These are phyloP conservation scores for Salvia miltiorrhiza DNA, from an alignment of 257 asterid species.

Conservation along the genomic window DNA sequence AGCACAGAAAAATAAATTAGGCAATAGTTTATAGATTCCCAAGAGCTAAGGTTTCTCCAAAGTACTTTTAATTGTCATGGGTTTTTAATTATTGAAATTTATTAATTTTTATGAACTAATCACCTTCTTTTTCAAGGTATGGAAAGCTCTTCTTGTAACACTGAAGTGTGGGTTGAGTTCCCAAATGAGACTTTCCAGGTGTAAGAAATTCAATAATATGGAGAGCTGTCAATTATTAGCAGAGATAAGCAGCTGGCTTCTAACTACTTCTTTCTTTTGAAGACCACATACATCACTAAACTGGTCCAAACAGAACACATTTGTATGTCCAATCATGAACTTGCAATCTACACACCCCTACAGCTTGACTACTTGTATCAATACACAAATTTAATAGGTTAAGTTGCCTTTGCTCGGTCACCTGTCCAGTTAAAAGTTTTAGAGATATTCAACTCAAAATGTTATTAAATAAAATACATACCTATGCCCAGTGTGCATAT, in stretches of 20 bases:
- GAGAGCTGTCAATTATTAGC: too few relatives aligned
- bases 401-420: background rate
- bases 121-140: slow-evolving; percentile 1
- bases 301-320: background rate
- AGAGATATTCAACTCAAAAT: background rate
- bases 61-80: background rate
- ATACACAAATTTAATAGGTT: background rate
- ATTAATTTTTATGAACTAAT: background rate
- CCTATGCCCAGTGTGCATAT: slow-evolving; percentile 90
- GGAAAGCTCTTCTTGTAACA: background rate
- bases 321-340: background rate
- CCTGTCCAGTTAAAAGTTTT: background rate
- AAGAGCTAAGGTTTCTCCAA: background rate
- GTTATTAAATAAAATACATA: slow-evolving; percentile 22
- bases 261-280: slow-evolving; percentile 1
- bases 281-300: slow-evolving; percentile 8
- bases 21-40: slow-evolving; percentile 1
- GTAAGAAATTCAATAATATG: background rate
- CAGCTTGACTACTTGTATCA: background rate
- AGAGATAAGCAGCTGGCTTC: background rate
- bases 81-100: background rate
- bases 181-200: background rate
- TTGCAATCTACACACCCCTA: too few relatives aligned
- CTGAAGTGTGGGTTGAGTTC: background rate
- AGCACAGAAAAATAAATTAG: too few relatives aligned